Evolutionary conservation across 1,284 basidiomycete genomes (phyloP), one percentile per base, ranked within the genome.

Genomic region (Bjerkandera adusta): DNA sequence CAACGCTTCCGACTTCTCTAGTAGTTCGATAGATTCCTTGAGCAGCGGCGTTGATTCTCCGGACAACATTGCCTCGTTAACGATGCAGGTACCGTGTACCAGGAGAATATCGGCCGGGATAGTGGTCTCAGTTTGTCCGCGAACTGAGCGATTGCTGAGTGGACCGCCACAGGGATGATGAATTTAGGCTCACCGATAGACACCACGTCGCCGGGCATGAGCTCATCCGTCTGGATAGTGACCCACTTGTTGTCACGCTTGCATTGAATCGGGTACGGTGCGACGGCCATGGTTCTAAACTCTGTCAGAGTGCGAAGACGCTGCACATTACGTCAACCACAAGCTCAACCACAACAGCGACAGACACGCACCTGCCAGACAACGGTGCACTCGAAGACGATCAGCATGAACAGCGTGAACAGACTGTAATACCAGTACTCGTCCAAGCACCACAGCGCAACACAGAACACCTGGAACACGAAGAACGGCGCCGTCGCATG

Each of bases 391-490:
- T 97, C 95, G 61, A 97, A 97, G 51, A 96, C 87, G 44, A 97
- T 71, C 40, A 97, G 75, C 95, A 97, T 97, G 78, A 97, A 97
- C 26, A 94, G 76, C 1, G 95, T 97, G 72, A 97, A 97, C 35
- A 97, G 68, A 53, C 88, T 92, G 74, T 96, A 97, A 66, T 96
- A 97, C 93, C 93, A 97, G 67, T 97, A 97, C 66, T 97, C 95
- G 62, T 97, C 95, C 59, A 97, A 69, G 63, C 89, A 92, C 94
- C 94, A 97, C 12, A 97, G 72, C 0, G 90, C 92, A 6, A 97
- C 94, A 54, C 94, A 97, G 68, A 97, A 97, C 33, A 97, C 73
- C 69, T 97, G 92, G 68, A 97, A 96, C 24, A 96, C 92, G 66
- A 97, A 97, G 76, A 97, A 97, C 0, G 94, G 93, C 2, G 88